phyloP scores from a whole-genome alignment of 2,329 filamentous ascomycete species.

The Penicillium digitatum region DNA sequence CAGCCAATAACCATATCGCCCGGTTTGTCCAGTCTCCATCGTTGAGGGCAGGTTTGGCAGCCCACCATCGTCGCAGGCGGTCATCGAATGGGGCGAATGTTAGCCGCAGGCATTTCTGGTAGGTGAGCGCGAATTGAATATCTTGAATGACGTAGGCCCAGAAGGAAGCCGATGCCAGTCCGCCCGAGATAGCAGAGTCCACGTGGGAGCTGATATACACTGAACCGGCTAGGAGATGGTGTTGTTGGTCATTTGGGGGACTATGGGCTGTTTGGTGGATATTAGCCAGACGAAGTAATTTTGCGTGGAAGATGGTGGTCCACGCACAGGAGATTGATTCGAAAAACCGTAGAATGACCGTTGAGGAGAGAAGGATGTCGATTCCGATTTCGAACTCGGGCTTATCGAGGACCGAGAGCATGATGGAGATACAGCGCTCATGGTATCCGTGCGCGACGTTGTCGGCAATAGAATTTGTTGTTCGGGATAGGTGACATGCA shows the following conservation, averaged over 20 bases:
- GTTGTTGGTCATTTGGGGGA: constrained; percentile 33
- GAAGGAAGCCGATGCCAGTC: constrained; percentile 34
- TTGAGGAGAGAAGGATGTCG: constrained; percentile 34
- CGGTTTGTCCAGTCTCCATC: constrained; percentile 35
- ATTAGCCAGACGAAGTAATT: background rate
- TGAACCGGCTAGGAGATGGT: constrained; percentile 35
- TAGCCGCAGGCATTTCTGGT: constrained; percentile 32
- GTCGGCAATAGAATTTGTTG: constrained; percentile 27
- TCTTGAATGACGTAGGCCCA: constrained; percentile 38
- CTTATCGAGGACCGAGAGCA: constrained; percentile 33
- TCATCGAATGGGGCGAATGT: constrained; percentile 32
- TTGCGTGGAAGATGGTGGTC: background rate
- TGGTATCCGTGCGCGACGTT: constrained; percentile 34
- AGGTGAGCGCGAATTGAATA: constrained; percentile 34
- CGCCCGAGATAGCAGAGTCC: constrained; percentile 32
- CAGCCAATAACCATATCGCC: constrained; percentile 34
- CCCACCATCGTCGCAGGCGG: constrained; percentile 29
- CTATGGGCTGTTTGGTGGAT: constrained; percentile 24
- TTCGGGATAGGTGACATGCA: constrained; percentile 34
- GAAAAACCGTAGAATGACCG: constrained; percentile 36
- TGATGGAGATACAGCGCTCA: constrained; percentile 35
- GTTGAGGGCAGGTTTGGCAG: constrained; percentile 20
- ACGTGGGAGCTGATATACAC: constrained; percentile 36
- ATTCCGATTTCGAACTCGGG: constrained; percentile 30
- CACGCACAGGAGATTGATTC: constrained; percentile 35